A percentile compares a stretch with the other conserved stretches of the same genome.
Conservation (phyloP, 192 early-diverging fungal genomes). For the Coemansia sp. region DNA sequence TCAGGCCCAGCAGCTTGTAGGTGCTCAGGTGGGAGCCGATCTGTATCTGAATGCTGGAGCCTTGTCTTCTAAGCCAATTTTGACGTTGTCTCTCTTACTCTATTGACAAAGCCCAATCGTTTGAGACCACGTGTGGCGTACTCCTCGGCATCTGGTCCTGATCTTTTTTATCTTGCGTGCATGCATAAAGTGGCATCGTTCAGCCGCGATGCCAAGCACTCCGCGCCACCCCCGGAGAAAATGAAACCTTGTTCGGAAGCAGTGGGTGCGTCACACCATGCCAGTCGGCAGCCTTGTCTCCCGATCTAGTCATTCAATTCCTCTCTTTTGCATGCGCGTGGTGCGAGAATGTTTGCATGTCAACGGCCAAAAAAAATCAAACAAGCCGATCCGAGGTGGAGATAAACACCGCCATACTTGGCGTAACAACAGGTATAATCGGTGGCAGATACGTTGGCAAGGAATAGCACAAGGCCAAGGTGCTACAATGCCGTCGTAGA, state of each 20-base stretch:
- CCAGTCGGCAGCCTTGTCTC: background rate
- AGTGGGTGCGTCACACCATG: background rate
- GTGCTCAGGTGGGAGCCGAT: background rate
- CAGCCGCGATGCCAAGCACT: background rate
- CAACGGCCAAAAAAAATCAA: background rate
- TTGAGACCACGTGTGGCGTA: conserved; percentile 1
- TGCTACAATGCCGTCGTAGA: background rate
- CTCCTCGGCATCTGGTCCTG: background rate
- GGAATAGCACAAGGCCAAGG: background rate
- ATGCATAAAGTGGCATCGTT: conserved; percentile 6
- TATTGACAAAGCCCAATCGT: background rate
- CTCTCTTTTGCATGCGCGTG: background rate
- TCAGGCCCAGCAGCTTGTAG: background rate
- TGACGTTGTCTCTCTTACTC: background rate
- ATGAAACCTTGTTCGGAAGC: background rate
- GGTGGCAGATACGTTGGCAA: background rate
- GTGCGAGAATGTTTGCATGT: background rate
- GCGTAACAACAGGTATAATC: conserved; percentile 1
- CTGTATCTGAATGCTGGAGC: background rate
- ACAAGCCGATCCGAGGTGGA: background rate
- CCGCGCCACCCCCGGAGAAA: background rate
- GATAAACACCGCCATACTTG: background rate
- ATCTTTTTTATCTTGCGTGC: background rate
- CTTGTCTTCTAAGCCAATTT: background rate
- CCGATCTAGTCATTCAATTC: background rate